A percentile compares a stretch with the other conserved stretches of the same genome.
Conservation (phyloP, 2,329 filamentous ascomycete species). For the Paramyrothecium roridum region DNA sequence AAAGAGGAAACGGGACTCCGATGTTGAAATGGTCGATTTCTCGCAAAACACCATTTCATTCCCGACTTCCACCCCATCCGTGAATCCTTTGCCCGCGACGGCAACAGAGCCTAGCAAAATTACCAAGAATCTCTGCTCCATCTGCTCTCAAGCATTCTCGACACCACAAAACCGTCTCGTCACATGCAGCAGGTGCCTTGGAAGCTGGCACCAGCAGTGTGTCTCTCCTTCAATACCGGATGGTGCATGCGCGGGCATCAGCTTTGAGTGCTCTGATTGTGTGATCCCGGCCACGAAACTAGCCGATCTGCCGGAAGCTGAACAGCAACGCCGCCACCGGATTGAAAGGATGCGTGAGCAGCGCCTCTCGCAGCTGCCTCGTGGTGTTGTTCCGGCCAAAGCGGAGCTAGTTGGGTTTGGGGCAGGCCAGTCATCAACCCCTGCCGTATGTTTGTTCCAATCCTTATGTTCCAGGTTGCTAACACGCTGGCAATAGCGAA, state of each 20-base stretch:
- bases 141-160: slow-evolving; percentile 11
- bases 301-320: slow-evolving; percentile 8
- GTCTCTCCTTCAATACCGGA: slow-evolving; percentile 7
- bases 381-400: slow-evolving; percentile 28
- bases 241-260: slow-evolving; percentile 1
- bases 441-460: slow-evolving; percentile 24
- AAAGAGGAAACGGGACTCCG: slow-evolving; percentile 25
- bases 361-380: slow-evolving; percentile 27
- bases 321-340: slow-evolving; percentile 16
- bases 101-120: slow-evolving; percentile 1
- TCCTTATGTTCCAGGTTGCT: not conserved
- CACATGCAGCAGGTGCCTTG: slow-evolving; percentile 16
- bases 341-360: slow-evolving; percentile 26
- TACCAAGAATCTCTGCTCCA: slow-evolving; percentile 7
- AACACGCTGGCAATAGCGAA: slow-evolving; percentile 22
- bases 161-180: slow-evolving; percentile 6
- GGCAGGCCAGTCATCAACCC: slow-evolving; percentile 27
- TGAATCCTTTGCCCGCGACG: not conserved
- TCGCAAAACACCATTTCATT: slow-evolving; percentile 27
- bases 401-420: slow-evolving; percentile 34
- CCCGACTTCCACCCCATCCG: slow-evolving; percentile 10
- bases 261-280: slow-evolving; percentile 17
- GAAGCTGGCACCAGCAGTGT: slow-evolving; percentile 20
- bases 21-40: slow-evolving; percentile 21
- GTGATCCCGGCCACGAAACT: slow-evolving; percentile 5